Evolutionary conservation across 306 rosid genomes (phyloP).

Genomic region (Cicer cuneatum): DNA sequence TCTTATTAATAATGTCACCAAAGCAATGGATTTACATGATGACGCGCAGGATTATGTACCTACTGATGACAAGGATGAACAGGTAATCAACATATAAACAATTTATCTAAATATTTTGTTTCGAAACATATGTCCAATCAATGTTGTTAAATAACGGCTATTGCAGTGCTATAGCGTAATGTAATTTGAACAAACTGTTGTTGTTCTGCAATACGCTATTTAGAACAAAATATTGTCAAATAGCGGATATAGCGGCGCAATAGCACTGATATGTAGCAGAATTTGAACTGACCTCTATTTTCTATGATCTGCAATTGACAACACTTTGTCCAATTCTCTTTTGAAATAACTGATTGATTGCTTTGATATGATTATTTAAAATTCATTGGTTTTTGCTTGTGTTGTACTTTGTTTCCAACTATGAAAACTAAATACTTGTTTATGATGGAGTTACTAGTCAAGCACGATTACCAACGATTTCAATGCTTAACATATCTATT

Average conservation of each 20-base stretch:
- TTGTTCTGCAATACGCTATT: too few relatives aligned
- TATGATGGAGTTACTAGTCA: neutral
- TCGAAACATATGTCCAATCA: neutral
- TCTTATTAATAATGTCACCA: conserved; percentile 39
- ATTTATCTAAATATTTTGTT: conserved; percentile 10
- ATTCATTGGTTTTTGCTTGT: neutral
- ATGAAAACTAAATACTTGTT: conserved; percentile 33
- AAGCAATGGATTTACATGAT: conserved; percentile 37
- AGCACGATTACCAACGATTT: conserved; percentile 1
- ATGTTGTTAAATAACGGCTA: too few relatives aligned
- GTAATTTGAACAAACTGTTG: too few relatives aligned
- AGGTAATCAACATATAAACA: conserved; percentile 58
- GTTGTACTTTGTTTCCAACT: neutral
- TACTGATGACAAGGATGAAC: conserved; percentile 42
- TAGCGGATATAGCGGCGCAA: too few relatives aligned
- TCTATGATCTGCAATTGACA: too few relatives aligned
- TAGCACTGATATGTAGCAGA: too few relatives aligned
- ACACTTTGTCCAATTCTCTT: conserved; percentile 16
- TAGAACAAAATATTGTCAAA: too few relatives aligned
- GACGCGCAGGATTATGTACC: conserved; percentile 26
- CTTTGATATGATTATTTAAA: conserved; percentile 13
- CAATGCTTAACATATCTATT: neutral
- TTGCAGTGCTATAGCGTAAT: too few relatives aligned
- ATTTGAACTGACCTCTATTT: too few relatives aligned
- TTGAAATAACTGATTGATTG: conserved; percentile 4